Evolutionary conservation across 306 rosid species (phyloP).

Genomic region (Trichosanthes cucumerina): DNA sequence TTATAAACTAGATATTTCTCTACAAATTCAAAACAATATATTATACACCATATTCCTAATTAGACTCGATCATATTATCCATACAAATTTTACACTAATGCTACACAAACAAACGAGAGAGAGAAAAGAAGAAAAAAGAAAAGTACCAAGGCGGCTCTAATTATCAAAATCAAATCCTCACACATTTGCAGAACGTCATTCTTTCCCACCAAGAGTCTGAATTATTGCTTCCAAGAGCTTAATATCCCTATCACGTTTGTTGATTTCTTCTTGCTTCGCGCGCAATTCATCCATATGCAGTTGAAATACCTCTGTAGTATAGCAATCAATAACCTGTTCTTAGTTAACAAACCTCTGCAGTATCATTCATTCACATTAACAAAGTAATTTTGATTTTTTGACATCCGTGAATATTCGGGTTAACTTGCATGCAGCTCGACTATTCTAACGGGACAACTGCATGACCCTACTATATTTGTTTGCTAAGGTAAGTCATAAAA

Average conservation of each 20-base stretch:
- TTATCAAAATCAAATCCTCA: background rate
- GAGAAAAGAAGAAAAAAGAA: background rate
- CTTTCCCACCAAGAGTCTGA: conserved; percentile 73
- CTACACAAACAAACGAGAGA: background rate
- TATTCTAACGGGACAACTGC: too few relatives aligned
- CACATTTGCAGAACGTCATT: conserved; percentile 10
- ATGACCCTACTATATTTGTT: too few relatives aligned
- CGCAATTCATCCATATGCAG: conserved; percentile 96
- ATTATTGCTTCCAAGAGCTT: conserved; percentile 79
- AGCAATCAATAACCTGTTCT: background rate
- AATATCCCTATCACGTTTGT: conserved; percentile 75
- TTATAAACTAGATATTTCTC: background rate
- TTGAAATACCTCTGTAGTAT: conserved; percentile 65
- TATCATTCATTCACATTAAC: background rate
- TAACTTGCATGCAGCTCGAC: too few relatives aligned
- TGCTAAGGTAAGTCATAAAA: too few relatives aligned
- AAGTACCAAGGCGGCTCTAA: background rate
- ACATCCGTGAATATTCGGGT: too few relatives aligned
- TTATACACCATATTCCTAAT: background rate
- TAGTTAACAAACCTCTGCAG: background rate
- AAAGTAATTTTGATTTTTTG: background rate
- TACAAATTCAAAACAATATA: background rate
- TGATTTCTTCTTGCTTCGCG: conserved; percentile 64
- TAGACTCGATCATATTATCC: background rate
- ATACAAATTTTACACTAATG: background rate